Percentiles rank a stretch among this genome's conserved stretches.
These are phyloP conservation scores for Lactifluus rugatus DNA, from an alignment of 768 basidiomycete genomes.

Conservation along the genomic window DNA sequence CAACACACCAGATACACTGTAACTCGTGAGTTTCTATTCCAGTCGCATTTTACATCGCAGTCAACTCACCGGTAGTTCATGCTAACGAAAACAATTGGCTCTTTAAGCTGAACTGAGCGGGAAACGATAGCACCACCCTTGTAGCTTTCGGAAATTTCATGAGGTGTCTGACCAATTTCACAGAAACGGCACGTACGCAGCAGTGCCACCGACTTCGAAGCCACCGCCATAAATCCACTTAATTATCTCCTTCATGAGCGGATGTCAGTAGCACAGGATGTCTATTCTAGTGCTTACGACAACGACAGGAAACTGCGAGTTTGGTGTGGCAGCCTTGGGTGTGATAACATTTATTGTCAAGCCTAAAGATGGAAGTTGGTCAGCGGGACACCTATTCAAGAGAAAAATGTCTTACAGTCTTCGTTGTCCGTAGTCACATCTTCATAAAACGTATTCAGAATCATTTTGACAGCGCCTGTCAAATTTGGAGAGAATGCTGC, in stretches of 20 bases:
- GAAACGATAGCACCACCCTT: conserved; percentile 6
- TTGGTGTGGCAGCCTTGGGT: not conserved
- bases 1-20: conserved; percentile 4
- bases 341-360: conserved; percentile 18
- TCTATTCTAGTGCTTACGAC: conserved; percentile 5
- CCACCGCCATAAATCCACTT: conserved; percentile 19
- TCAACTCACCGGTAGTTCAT: too few species aligned
- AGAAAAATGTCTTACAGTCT: too few species aligned
- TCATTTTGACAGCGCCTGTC: too few species aligned
- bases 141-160: conserved; percentile 1
- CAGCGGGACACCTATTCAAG: not conserved
- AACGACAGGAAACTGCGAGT: conserved; percentile 14
- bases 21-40: not conserved
- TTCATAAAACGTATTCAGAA: too few species aligned
- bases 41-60: not conserved
- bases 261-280: not conserved
- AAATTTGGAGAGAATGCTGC: too few species aligned
- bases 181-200: conserved; percentile 13
- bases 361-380: conserved; percentile 1
- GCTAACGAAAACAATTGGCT: conserved; percentile 18
- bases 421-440: too few species aligned
- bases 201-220: too few species aligned
- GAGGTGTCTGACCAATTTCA: not conserved
- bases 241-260: not conserved
- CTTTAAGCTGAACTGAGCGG: conserved; percentile 5